Evolutionary conservation across 768 basidiomycete species (phyloP), one percentile per base, ranked within the genome.

Genomic region (Boletales sp.): DNA sequence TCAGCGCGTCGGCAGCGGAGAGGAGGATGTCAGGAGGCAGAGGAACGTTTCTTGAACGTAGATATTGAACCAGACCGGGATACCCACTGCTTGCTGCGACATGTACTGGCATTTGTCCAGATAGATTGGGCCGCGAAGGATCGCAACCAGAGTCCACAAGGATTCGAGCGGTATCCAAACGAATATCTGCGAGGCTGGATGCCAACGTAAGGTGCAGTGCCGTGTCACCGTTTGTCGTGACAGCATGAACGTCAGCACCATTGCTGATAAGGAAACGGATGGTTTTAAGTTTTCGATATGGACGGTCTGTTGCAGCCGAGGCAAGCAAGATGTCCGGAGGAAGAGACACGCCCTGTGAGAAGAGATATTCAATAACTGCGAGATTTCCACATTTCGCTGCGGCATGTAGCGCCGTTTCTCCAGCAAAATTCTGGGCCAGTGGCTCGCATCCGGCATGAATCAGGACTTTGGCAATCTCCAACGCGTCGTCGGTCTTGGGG

Each of bases 401-500:
- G n/a, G 34, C 19, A 11, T 49, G 45, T 0, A 58, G 35, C 0
- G 46, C 17, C 1, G 48, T 54, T 17, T 41, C 6, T 3, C 42
- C 39, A 15, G 11, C 15, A 1, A 31, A 15, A 8, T 58, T 48
- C 10, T 5, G 2, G n/a, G 37, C 44, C 11, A 5, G 9, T 6
- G 49, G 41, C 21, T 47, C n/a, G 15, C 57, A 56, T 11, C 57
- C 57, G 0, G 57, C 53, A 28, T 43, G 34, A 4, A 48, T 7
- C 12, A 59, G 48, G 15, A 45, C 18, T 39, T 37, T 36, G 14
- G 40, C 13, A 2, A 2, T 12, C 21, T 39, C 34, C 3, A 40
- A 10, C 10, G 13, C 2, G 4, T 33, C 44, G 4, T 31, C 25
- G 0, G 35, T 48, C 19, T 0, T 31, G 6, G 21, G 42, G 39